Conservation (phyloP, 352 stramenopile genomes). For the Elongisporangium anandrum region DNA sequence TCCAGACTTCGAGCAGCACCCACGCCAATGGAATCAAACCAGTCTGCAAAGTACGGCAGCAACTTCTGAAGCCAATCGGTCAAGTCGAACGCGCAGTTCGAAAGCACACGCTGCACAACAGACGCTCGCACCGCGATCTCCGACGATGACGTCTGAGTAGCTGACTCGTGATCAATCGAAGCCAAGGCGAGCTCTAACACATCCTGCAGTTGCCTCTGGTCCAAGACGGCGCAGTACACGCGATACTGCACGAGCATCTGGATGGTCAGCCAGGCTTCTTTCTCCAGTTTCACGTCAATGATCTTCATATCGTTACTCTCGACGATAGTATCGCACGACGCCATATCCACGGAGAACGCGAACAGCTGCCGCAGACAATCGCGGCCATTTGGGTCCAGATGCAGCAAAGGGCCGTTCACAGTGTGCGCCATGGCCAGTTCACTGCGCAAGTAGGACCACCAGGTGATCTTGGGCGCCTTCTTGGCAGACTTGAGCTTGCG, state of each 20-base stretch:
- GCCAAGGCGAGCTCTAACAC: slow-evolving; percentile 52
- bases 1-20: slow-evolving; percentile 12
- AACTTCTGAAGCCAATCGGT: slow-evolving; percentile 33
- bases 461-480: slow-evolving; percentile 28
- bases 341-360: slow-evolving; percentile 37
- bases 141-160: slow-evolving; percentile 6
- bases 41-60: slow-evolving; percentile 38
- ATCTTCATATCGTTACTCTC: neutral
- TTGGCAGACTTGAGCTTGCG: slow-evolving; percentile 21
- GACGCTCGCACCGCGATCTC: slow-evolving; percentile 19
- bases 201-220: slow-evolving; percentile 41
- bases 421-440: slow-evolving; percentile 57
- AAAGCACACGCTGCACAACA: slow-evolving; percentile 41
- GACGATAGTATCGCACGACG: slow-evolving; percentile 18
- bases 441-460: slow-evolving; percentile 59
- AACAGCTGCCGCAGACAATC: slow-evolving; percentile 57
- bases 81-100: slow-evolving; percentile 61
- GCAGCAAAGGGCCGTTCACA: slow-evolving; percentile 43
- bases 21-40: slow-evolving; percentile 32
- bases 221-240: slow-evolving; percentile 67
- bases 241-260: slow-evolving; percentile 46
- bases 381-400: slow-evolving; percentile 70
- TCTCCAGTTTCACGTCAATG: slow-evolving; percentile 33
- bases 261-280: slow-evolving; percentile 63
- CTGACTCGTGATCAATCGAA: slow-evolving; percentile 32